phyloP scores from a whole-genome alignment of 164 flowering plant genomes.

The Echeveria elegans region DNA sequence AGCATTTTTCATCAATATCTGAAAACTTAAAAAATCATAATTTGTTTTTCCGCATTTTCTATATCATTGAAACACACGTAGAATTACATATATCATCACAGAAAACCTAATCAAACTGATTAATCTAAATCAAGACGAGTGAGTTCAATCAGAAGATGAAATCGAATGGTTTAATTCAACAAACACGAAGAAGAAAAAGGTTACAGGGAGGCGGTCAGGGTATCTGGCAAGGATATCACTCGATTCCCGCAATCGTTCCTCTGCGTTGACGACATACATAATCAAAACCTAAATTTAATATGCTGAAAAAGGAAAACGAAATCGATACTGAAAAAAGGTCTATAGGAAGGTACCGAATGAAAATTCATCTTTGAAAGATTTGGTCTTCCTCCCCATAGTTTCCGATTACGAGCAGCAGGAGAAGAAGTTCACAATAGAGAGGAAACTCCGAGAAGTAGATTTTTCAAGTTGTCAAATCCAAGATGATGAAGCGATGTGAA shows the following conservation, averaged over 20 bases:
- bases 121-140: background rate
- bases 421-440: too few relatives aligned
- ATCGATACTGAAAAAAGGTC: background rate
- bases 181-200: conserved; percentile 1
- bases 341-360: conserved; percentile 38
- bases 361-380: conserved; percentile 54
- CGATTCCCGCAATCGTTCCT: conserved; percentile 54
- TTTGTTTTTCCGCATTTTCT: too few relatives aligned
- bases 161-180: background rate
- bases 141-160: background rate
- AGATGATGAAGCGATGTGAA: too few relatives aligned
- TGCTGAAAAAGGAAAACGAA: too few relatives aligned
- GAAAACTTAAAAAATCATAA: too few relatives aligned
- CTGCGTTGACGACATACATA: conserved; percentile 19
- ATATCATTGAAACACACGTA: too few relatives aligned
- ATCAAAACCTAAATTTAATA: background rate
- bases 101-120: too few relatives aligned
- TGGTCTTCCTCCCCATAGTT: conserved; percentile 30
- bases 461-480: too few relatives aligned
- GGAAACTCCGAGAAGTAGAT: too few relatives aligned
- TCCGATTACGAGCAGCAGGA: too few relatives aligned
- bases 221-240: conserved; percentile 56
- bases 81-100: too few relatives aligned
- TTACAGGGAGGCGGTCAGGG: conserved; percentile 71
- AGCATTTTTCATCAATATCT: too few relatives aligned